A percentile compares a stretch with the other conserved stretches of the same genome.
phyloP scores from a whole-genome alignment of 371 early-diverging fungal genomes.

The Zopfochytrium polystomum region DNA sequence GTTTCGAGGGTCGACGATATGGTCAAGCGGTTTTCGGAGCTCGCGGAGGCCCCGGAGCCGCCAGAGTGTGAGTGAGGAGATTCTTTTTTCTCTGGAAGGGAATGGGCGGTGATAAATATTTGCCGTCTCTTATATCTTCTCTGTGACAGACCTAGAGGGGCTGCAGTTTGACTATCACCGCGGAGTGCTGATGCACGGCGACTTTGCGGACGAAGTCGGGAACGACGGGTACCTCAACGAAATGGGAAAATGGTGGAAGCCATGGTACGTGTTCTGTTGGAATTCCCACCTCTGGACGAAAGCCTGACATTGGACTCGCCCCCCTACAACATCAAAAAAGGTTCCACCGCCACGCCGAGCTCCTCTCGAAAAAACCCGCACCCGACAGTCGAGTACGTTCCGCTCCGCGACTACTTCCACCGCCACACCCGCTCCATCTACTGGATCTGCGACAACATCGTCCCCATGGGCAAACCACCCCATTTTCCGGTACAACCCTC shows the following conservation, averaged over 20 bases:
- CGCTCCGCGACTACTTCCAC: constrained; percentile 50
- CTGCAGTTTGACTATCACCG: constrained; percentile 39
- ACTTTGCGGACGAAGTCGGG: constrained; percentile 33
- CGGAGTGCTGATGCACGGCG: constrained; percentile 43
- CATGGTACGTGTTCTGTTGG: too few species aligned
- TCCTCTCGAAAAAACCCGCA: too few species aligned
- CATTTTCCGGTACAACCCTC: constrained; percentile 38
- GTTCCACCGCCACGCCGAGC: constrained; percentile 46
- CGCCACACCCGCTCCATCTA: constrained; percentile 50
- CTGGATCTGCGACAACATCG: constrained; percentile 52
- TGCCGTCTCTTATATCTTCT: background rate
- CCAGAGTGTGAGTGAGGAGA: constrained; percentile 22
- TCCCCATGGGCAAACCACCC: constrained; percentile 40
- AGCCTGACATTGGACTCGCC: background rate
- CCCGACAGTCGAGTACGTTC: constrained; percentile 44
- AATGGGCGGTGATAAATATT: background rate
- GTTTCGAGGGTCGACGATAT: constrained; percentile 24
- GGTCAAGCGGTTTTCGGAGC: constrained; percentile 28
- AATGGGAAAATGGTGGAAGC: constrained; percentile 44
- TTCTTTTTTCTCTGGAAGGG: too few species aligned
- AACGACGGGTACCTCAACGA: constrained; percentile 28
- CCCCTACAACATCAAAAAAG: too few species aligned
- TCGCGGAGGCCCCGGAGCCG: constrained; percentile 29
- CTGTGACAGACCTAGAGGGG: constrained; percentile 36
- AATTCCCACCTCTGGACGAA: too few species aligned